Evolutionary conservation across 2,329 filamentous ascomycete species (phyloP), one percentile per base, ranked within the genome.

Genomic region (Penicillium digitatum): DNA sequence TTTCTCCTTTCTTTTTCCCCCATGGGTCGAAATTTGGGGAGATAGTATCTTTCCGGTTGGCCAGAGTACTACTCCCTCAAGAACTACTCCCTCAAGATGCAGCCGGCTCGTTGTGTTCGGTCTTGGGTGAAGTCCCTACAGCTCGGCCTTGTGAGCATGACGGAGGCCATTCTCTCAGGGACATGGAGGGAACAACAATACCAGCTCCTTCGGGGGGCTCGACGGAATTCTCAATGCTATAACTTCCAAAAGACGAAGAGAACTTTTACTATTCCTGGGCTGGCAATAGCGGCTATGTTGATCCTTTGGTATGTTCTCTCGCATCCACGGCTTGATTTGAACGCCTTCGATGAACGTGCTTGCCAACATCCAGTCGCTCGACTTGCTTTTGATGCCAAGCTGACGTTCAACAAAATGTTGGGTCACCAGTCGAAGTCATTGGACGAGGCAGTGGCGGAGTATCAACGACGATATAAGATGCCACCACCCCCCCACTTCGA

Each of bases 401-500:
- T 37, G 18, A 14, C 26, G n/a, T 48, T 56, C n/a, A 40, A 56
- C 7, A 6, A 29, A 16, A 54, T 49, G 2, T n/a, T 56, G 45
- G 26, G 35, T 4, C 43, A 16, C n/a, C 57, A 60, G 31, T 60
- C 58, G 3, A 44, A 45, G 24, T 54, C 58, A 18, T 47, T 60
- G 11, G 35, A 54, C 1, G 58, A 51, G 20, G 54, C 58, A 5
- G 39, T 59, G 27, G 40, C 48, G 5, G 58, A 59, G 53, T 59
- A 61, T 26, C 50, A 42, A 29, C 53, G 58, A 34, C 56, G 56
- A 40, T 59, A 59, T 22, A 37, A 45, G 3, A 55, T 57, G 51
- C 56, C 56, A 22, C 59, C 53, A 24, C 56, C 56, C 18, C 56
- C 56, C 3, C 44, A 57, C 18, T 61, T 59, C 16, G 54, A 57